These are phyloP conservation scores for Podospora bellae-mahoneyi DNA, from an alignment of 495 filamentous ascomycete species.

Conservation along the genomic window DNA sequence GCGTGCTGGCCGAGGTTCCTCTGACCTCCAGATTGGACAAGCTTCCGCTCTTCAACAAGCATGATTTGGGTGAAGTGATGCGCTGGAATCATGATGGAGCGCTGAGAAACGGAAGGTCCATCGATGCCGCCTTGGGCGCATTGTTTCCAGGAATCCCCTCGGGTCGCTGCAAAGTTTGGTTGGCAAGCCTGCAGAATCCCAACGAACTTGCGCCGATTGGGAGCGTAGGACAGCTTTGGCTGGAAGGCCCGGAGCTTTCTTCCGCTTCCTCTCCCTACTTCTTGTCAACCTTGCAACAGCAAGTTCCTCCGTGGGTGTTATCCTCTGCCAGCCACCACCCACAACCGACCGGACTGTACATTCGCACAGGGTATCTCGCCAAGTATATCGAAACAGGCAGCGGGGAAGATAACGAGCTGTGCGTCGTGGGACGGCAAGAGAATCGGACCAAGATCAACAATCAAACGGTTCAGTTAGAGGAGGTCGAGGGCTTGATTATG, in stretches of 20 bases:
- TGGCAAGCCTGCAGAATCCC: not conserved
- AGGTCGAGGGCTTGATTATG: not conserved
- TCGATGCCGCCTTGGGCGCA: not conserved
- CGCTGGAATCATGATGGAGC: not conserved
- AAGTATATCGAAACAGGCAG: not conserved
- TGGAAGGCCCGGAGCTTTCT: not conserved
- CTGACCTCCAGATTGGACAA: not conserved
- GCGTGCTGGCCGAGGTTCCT: not conserved
- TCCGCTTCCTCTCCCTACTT: not conserved
- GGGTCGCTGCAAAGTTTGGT: not conserved
- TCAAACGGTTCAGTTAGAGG: not conserved
- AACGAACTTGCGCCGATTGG: not conserved
- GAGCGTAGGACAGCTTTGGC: not conserved
- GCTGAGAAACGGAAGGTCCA: not conserved
- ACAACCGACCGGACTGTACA: not conserved
- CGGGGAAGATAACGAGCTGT: not conserved
- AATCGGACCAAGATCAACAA: not conserved
- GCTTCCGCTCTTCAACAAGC: not conserved
- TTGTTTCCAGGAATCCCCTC: not conserved
- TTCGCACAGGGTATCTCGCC: conserved; percentile 2
- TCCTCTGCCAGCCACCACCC: not conserved
- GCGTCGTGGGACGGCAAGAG: not conserved
- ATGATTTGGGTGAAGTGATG: not conserved
- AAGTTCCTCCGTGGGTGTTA: not conserved
- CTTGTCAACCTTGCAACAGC: not conserved